Evolutionary conservation across 768 basidiomycete genomes (phyloP).

Genomic region (Rhizopogon salebrosus): DNA sequence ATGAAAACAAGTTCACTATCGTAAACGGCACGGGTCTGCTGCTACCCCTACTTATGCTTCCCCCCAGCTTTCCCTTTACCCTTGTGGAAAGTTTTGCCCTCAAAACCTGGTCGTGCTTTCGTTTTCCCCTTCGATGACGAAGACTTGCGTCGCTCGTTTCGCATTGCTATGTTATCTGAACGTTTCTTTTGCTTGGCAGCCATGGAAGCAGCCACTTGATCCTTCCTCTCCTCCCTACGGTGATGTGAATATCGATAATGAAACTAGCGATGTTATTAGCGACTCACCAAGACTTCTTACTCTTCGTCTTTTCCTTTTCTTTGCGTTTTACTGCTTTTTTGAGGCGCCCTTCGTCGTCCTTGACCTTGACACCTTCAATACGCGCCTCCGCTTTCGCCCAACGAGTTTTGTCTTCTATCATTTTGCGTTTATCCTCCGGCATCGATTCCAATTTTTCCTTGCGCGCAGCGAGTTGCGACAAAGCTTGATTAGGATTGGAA

Average conservation of each 20-base stretch:
- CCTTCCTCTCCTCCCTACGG: constrained; percentile 81
- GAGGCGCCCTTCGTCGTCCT: constrained; percentile 73
- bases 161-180: constrained; percentile 82
- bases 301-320: constrained; percentile 59
- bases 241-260: constrained; percentile 1
- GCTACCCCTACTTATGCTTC: constrained; percentile 21
- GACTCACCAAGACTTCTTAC: constrained; percentile 79
- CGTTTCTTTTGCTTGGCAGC: constrained; percentile 89
- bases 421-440: constrained; percentile 80
- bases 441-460: constrained; percentile 73
- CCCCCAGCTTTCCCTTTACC: constrained; percentile 29
- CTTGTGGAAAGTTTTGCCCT: constrained; percentile 77
- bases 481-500: constrained; percentile 77
- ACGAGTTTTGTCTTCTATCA: constrained; percentile 74
- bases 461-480: constrained; percentile 70
- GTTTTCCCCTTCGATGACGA: constrained; percentile 38
- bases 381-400: constrained; percentile 90
- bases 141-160: constrained; percentile 67
- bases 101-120: constrained; percentile 79
- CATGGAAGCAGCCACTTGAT: constrained; percentile 56
- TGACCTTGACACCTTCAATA: constrained; percentile 61
- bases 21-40: no score
- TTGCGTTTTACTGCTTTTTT: constrained; percentile 93
- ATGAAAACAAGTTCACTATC: no score
- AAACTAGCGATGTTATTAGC: background rate